Percentiles rank a stretch among this genome's conserved stretches.
Conservation (phyloP, 345 rosid genomes). For the Noccaea bulbosa region DNA sequence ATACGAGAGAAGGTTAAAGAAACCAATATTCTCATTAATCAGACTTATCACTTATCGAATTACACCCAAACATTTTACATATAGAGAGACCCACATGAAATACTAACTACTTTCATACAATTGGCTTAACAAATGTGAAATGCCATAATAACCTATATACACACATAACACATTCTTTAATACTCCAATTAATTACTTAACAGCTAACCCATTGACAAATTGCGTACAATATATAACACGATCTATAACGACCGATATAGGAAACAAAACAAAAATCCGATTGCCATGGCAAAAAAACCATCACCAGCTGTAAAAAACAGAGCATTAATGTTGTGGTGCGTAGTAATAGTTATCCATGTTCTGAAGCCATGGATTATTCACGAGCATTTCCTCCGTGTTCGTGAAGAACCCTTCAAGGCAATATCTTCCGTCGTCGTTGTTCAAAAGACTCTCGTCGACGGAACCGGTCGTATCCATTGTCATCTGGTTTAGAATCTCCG, state of each 20-base stretch:
- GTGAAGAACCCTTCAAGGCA: constrained; percentile 30
- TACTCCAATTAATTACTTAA: neutral
- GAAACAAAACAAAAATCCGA: neutral
- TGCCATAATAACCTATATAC: neutral
- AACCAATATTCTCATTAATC: neutral
- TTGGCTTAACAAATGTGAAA: too few relatives aligned
- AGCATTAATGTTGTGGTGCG: constrained; percentile 27
- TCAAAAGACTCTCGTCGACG: constrained; percentile 6
- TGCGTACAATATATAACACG: neutral
- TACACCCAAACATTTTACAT: constrained; percentile 7
- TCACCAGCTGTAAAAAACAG: neutral
- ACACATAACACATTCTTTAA: neutral
- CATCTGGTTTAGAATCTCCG: constrained; percentile 34
- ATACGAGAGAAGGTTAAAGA: neutral
- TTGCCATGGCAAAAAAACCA: neutral
- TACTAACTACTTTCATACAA: neutral
- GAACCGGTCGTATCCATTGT: constrained; percentile 34
- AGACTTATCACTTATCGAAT: neutral
- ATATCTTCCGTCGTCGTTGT: constrained; percentile 19
- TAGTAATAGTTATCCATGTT: constrained; percentile 32
- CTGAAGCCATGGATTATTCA: constrained; percentile 36
- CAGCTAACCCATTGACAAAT: neutral
- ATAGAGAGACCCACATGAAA: neutral
- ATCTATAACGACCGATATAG: neutral
- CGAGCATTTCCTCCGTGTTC: constrained; percentile 28